Conservation (phyloP, 805 yeast species). For the Schwanniomyces sp. region DNA sequence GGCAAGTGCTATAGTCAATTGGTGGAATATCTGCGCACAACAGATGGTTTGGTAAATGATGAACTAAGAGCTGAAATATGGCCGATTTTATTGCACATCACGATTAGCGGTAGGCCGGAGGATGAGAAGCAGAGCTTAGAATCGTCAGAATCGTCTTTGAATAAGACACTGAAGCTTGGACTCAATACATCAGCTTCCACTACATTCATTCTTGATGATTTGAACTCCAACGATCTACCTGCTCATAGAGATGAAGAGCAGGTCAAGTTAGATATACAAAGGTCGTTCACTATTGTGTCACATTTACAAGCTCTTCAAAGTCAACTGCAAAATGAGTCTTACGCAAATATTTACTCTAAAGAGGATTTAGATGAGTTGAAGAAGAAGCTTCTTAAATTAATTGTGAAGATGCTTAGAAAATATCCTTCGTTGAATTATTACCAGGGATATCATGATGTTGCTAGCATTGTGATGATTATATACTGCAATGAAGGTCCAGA, state of each 20-base stretch:
- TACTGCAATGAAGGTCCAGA: conserved; percentile 27
- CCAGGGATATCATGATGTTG: conserved; percentile 93
- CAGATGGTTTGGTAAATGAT: conserved; percentile 48
- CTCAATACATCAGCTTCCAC: conserved; percentile 5
- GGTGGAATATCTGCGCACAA: conserved; percentile 37
- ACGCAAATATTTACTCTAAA: conserved; percentile 31
- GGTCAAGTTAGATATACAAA: conserved; percentile 70
- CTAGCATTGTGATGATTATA: conserved; percentile 61
- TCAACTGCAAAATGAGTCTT: conserved; percentile 20
- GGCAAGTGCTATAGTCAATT: conserved; percentile 24
- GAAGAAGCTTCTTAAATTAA: conserved; percentile 39
- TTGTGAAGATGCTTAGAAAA: conserved; percentile 56
- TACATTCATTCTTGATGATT: conserved; percentile 17
- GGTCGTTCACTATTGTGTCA: conserved; percentile 57
- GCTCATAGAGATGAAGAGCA: conserved; percentile 76
- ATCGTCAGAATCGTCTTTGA: not conserved
- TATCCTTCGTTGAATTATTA: conserved; percentile 71
- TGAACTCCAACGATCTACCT: conserved; percentile 27
- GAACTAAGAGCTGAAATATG: conserved; percentile 46
- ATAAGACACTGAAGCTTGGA: conserved; percentile 4
- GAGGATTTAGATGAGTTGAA: conserved; percentile 36
- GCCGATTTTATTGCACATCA: conserved; percentile 48
- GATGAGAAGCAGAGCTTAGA: not conserved
- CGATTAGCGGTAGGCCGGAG: conserved; percentile 5
- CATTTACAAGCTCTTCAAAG: conserved; percentile 26